Evolutionary conservation across 2,329 filamentous ascomycete genomes (phyloP).

Genomic region (Amauroascus verrucosus): DNA sequence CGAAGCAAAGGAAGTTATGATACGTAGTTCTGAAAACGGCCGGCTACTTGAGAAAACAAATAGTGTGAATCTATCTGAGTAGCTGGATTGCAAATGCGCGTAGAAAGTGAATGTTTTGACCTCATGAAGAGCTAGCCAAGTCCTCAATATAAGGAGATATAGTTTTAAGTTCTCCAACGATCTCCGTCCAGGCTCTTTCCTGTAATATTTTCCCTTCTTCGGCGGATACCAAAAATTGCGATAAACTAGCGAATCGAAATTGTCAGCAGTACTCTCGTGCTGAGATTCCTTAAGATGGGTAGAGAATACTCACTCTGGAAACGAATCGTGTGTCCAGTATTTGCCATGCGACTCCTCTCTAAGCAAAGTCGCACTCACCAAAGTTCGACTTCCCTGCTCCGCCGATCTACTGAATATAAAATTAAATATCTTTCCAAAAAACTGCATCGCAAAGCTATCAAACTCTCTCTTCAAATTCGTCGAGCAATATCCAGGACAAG

Average conservation of each 20-base stretch:
- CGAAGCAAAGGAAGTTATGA: too few relatives aligned
- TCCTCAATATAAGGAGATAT: slow-evolving; percentile 2
- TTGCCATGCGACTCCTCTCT: slow-evolving; percentile 36
- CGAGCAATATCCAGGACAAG: slow-evolving; percentile 37
- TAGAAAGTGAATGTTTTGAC: background rate
- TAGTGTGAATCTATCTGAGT: too few relatives aligned
- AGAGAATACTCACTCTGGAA: slow-evolving; percentile 12
- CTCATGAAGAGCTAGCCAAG: background rate
- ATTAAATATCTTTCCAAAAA: slow-evolving; percentile 28
- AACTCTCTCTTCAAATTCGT: slow-evolving; percentile 36
- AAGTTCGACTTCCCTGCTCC: slow-evolving; percentile 36
- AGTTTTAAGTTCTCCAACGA: slow-evolving; percentile 11
- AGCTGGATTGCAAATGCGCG: too few relatives aligned
- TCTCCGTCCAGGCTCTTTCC: slow-evolving; percentile 13
- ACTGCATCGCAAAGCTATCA: slow-evolving; percentile 27
- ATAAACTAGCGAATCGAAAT: slow-evolving; percentile 4
- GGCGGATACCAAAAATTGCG: slow-evolving; percentile 8
- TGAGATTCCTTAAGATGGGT: background rate
- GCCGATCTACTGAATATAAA: slow-evolving; percentile 34
- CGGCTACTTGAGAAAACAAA: too few relatives aligned
- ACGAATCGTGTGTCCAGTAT: slow-evolving; percentile 32
- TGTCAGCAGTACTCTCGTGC: background rate
- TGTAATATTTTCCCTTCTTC: slow-evolving; percentile 9
- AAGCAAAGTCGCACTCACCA: slow-evolving; percentile 35
- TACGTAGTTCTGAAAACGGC: too few relatives aligned